These are phyloP conservation scores for Diddensiella caesifluorescens DNA, from an alignment of 805 yeast species.

Conservation along the genomic window DNA sequence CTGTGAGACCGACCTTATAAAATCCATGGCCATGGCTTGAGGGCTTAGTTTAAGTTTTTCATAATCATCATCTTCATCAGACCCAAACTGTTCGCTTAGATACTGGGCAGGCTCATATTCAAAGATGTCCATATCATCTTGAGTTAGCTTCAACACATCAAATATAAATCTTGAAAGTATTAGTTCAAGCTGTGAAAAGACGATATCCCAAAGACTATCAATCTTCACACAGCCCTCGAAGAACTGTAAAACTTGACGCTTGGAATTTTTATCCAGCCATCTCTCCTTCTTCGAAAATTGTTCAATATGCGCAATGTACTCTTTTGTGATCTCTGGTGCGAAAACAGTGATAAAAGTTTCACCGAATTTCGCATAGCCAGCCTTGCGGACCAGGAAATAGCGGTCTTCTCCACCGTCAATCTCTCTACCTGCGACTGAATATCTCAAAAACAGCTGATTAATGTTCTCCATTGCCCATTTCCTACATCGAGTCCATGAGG, in stretches of 20 bases:
- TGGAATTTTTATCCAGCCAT: slow-evolving; percentile 1
- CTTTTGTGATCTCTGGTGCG: slow-evolving; percentile 13
- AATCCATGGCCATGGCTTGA: slow-evolving; percentile 4
- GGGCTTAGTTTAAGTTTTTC: slow-evolving; percentile 59
- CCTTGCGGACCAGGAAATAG: not conserved
- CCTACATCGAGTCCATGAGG: slow-evolving; percentile 65
- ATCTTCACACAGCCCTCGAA: slow-evolving; percentile 9
- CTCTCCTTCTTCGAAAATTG: not conserved
- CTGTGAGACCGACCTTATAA: slow-evolving; percentile 8
- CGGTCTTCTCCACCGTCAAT: not conserved
- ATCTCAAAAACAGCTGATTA: slow-evolving; percentile 12
- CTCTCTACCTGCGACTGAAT: slow-evolving; percentile 4
- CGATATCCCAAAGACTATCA: slow-evolving; percentile 12
- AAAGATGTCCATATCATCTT: slow-evolving; percentile 61
- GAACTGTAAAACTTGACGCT: slow-evolving; percentile 9
- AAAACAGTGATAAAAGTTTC: slow-evolving; percentile 8
- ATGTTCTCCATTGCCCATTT: slow-evolving; percentile 78
- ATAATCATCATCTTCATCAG: slow-evolving; percentile 50
- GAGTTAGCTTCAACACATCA: slow-evolving; percentile 38
- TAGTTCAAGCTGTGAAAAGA: slow-evolving; percentile 8
- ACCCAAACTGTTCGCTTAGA: slow-evolving; percentile 62
- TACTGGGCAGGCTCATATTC: slow-evolving; percentile 86
- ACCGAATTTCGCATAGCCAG: slow-evolving; percentile 9
- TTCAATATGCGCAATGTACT: slow-evolving; percentile 8
- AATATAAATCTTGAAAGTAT: slow-evolving; percentile 11